These are phyloP conservation scores for Eucalyptus cloeziana DNA, from an alignment of 345 rosid species.

Conservation along the genomic window DNA sequence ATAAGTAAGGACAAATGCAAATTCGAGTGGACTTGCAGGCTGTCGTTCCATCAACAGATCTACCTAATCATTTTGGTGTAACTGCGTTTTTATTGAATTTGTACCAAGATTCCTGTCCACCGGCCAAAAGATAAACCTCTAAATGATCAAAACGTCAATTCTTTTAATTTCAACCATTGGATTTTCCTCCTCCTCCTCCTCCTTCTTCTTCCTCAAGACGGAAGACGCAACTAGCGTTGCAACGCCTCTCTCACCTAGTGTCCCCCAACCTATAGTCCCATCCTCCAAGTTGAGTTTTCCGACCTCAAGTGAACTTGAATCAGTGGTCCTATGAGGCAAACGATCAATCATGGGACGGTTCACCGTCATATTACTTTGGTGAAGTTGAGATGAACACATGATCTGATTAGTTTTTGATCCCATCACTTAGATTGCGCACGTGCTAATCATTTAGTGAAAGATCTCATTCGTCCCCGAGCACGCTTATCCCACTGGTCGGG, in stretches of 20 bases:
- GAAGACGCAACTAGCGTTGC: not conserved
- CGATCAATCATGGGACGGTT: not conserved
- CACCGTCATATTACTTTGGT: fast-evolving
- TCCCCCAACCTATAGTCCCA: not conserved
- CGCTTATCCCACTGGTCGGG: too few relatives aligned
- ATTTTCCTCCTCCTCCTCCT: not conserved
- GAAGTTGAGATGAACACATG: not conserved
- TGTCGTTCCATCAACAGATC: not conserved
- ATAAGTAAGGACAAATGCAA: not conserved
- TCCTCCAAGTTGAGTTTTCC: not conserved
- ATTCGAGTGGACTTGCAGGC: not conserved
- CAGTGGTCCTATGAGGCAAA: not conserved
- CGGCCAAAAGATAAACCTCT: not conserved
- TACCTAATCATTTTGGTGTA: not conserved
- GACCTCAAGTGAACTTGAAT: not conserved
- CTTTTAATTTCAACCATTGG: not conserved
- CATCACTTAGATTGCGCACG: not conserved
- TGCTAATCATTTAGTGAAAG: not conserved
- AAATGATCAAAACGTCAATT: not conserved
- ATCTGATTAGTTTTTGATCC: not conserved
- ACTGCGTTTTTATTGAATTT: not conserved
- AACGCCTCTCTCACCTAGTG: not conserved
- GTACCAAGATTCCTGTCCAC: not conserved
- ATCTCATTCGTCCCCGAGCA: not conserved
- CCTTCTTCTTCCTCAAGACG: not conserved